These are phyloP conservation scores for Euphorbia peplus DNA, from an alignment of 345 rosid genomes.

Conservation along the genomic window DNA sequence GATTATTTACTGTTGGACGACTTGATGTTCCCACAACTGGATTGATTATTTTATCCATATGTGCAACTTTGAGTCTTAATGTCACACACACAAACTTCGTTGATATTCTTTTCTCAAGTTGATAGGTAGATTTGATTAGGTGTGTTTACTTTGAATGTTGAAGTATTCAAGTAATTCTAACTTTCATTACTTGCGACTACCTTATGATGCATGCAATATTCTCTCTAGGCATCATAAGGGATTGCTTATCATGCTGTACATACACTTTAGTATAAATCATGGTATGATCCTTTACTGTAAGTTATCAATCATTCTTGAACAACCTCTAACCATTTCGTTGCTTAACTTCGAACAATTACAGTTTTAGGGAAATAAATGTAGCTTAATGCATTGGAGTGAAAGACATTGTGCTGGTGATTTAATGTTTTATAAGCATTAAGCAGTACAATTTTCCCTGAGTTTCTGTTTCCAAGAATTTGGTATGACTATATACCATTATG, in stretches of 20 bases:
- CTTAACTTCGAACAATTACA: neutral
- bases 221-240: neutral
- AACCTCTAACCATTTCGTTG: neutral
- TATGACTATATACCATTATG: too few relatives aligned
- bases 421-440: neutral
- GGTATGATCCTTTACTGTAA: neutral
- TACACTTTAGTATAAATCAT: neutral
- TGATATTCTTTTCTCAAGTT: neutral
- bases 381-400: neutral
- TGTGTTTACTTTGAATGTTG: neutral
- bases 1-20: slow-evolving; percentile 93
- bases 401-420: neutral
- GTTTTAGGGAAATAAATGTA: neutral
- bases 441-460: too few relatives aligned
- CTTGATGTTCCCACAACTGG: slow-evolving; percentile 96
- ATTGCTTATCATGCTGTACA: neutral
- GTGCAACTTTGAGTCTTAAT: neutral
- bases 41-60: slow-evolving; percentile 38
- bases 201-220: neutral
- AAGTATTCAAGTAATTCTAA: neutral
- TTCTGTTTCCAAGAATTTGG: too few relatives aligned
- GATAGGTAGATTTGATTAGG: neutral
- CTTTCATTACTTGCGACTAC: neutral
- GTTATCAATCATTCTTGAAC: neutral
- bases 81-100: neutral